Conservation (phyloP, 2,329 filamentous ascomycete genomes). For the Ceratocystis colombiana region DNA sequence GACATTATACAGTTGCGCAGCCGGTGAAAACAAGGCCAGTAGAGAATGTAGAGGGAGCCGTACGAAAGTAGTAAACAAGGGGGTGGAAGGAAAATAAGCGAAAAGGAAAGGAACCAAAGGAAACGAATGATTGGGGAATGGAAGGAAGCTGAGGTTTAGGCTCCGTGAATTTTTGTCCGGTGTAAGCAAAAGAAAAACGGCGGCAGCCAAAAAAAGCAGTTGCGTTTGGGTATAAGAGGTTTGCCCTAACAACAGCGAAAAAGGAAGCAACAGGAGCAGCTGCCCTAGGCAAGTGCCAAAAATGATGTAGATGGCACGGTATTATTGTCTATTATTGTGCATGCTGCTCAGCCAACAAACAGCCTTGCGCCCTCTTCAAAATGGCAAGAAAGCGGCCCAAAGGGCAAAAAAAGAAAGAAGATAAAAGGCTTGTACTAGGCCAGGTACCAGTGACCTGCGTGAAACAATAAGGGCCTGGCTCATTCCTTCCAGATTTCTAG, state of each 20-base stretch:
- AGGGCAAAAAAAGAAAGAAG: background rate
- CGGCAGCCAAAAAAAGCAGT: background rate
- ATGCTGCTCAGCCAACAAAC: background rate
- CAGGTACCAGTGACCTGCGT: background rate
- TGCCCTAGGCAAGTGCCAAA: background rate
- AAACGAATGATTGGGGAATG: background rate
- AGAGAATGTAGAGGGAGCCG: too few species aligned
- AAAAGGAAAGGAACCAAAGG: background rate
- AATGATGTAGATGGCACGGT: background rate
- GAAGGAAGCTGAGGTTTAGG: background rate
- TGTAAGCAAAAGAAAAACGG: background rate
- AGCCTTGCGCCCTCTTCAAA: too few species aligned
- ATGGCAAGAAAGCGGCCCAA: too few species aligned
- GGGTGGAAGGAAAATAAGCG: background rate
- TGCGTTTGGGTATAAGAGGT: background rate
- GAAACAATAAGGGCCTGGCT: background rate
- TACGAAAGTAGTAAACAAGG: background rate
- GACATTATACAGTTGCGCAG: background rate
- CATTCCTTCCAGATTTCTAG: slow-evolving; percentile 3
- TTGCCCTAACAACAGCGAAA: background rate
- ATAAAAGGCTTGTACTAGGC: background rate
- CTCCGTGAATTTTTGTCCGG: background rate
- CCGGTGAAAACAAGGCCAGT: background rate
- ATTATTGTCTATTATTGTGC: background rate
- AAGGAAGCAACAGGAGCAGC: background rate